A percentile compares a stretch with the other conserved stretches of the same genome.
phyloP scores from a whole-genome alignment of 2,329 filamentous ascomycete species.

The Ustilaginoidea virens region DNA sequence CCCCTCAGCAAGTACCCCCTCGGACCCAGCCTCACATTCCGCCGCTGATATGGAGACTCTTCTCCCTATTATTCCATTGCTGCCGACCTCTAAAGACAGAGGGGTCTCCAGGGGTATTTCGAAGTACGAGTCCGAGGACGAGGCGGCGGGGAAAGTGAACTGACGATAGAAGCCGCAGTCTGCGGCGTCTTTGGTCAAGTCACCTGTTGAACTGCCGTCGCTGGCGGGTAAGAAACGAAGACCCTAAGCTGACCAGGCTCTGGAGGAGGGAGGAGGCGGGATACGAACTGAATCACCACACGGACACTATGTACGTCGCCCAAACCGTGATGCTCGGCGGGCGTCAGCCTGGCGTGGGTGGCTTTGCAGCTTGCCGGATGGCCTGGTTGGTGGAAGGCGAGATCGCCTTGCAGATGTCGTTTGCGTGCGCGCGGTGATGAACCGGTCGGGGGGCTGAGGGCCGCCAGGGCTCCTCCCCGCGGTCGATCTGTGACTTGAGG shows the following conservation, averaged over 20 bases:
- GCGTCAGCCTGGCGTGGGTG: conserved; percentile 27
- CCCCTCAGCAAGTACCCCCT: conserved; percentile 26
- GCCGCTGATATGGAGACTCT: conserved; percentile 25
- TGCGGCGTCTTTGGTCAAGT: conserved; percentile 21
- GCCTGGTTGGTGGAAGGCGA: conserved; percentile 28
- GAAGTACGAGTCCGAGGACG: conserved; percentile 9
- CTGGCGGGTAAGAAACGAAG: conserved; percentile 1
- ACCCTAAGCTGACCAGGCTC: too few species aligned
- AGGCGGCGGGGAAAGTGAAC: conserved; percentile 15
- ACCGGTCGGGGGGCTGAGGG: conserved; percentile 18
- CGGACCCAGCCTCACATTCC: conserved; percentile 9
- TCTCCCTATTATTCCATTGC: conserved; percentile 31
- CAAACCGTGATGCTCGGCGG: conserved; percentile 9
- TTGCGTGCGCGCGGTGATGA: too few species aligned
- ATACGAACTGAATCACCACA: conserved; percentile 29
- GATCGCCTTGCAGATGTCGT: conserved; percentile 16
- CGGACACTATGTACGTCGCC: conserved; percentile 12
- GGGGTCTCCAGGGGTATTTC: conserved; percentile 22
- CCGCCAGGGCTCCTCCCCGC: conserved; percentile 29
- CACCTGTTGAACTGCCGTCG: conserved; percentile 25
- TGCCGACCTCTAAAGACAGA: conserved; percentile 27
- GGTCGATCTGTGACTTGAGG: conserved; percentile 23
- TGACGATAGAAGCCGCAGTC: conserved; percentile 28
- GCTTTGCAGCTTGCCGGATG: conserved; percentile 20
- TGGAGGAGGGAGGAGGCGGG: too few species aligned